Percentiles rank a stretch among this genome's conserved stretches.
These are phyloP conservation scores for Trifolium subterraneum DNA, from an alignment of 306 rosid genomes.

Conservation along the genomic window DNA sequence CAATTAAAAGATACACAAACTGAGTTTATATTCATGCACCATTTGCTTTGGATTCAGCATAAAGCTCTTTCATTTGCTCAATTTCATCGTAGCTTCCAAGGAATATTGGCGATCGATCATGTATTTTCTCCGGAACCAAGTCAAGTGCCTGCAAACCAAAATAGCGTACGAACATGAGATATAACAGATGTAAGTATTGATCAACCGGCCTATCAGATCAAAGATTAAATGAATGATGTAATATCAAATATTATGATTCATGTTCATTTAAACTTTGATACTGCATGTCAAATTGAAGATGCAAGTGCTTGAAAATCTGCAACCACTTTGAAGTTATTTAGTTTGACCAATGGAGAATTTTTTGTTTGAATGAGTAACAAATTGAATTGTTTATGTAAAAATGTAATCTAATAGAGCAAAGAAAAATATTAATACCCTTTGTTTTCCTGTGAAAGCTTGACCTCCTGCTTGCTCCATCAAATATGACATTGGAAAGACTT, in stretches of 20 bases:
- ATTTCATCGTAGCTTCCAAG: conserved; percentile 89
- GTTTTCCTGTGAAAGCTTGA: conserved; percentile 90
- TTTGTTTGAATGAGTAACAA: neutral
- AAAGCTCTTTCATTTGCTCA: conserved; percentile 73
- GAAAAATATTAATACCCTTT: conserved; percentile 57
- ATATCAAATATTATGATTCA: neutral
- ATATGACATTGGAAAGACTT: conserved; percentile 95
- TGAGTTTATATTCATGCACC: conserved; percentile 38
- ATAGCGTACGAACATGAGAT: neutral
- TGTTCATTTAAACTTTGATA: neutral
- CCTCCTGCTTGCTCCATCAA: conserved; percentile 97
- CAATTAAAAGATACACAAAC: conserved; percentile 12
- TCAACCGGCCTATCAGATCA: neutral
- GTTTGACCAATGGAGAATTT: no score
- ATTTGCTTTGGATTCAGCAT: conserved; percentile 51
- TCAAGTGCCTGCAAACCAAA: conserved; percentile 72
- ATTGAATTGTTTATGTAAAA: neutral
- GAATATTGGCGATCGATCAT: conserved; percentile 81
- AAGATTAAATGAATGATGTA: neutral
- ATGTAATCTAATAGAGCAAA: neutral
- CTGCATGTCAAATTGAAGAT: conserved; percentile 20
- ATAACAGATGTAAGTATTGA: neutral
- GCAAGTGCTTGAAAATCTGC: neutral
- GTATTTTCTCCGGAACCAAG: conserved; percentile 72
- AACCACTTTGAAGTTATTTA: no score